Evolutionary conservation across 2,329 filamentous ascomycete species (phyloP).

Genomic region (Paradendryphiella salina): DNA sequence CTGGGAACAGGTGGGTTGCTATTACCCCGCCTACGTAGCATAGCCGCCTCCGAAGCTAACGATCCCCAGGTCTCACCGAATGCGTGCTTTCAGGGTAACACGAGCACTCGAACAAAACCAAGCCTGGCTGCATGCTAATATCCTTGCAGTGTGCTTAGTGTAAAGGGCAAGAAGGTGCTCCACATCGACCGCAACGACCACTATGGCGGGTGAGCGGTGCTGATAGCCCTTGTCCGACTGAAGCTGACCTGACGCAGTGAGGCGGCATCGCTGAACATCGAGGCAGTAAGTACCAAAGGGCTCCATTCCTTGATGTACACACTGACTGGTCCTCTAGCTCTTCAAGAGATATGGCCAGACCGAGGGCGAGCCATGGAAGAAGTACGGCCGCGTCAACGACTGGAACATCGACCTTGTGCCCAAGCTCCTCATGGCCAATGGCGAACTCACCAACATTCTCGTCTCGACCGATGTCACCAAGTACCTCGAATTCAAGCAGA

Average conservation of each 20-base stretch:
- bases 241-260: slow-evolving; percentile 62
- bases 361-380: slow-evolving; percentile 90
- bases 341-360: slow-evolving; percentile 97
- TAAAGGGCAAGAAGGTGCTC: slow-evolving; percentile 98
- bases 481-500: slow-evolving; percentile 62
- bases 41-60: slow-evolving; percentile 29
- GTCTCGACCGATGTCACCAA: slow-evolving; percentile 79
- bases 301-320: slow-evolving; percentile 32
- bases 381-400: slow-evolving; percentile 94
- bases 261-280: slow-evolving; percentile 94
- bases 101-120: slow-evolving; percentile 8
- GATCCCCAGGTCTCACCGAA: slow-evolving; percentile 80
- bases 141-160: slow-evolving; percentile 76
- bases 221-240: slow-evolving; percentile 9
- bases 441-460: slow-evolving; percentile 97
- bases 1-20: slow-evolving; percentile 83
- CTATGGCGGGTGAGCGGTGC: slow-evolving; percentile 81
- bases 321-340: slow-evolving; percentile 63
- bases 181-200: slow-evolving; percentile 99
- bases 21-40: slow-evolving; percentile 44
- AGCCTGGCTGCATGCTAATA: slow-evolving; percentile 18
- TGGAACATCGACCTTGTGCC: slow-evolving; percentile 99
- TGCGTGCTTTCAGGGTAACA: slow-evolving; percentile 94
- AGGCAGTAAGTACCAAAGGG: slow-evolving; percentile 63
- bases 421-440: slow-evolving; percentile 98